phyloP scores from a whole-genome alignment of 495 filamentous ascomycete species.

The Trichocladium uniseriatum region DNA sequence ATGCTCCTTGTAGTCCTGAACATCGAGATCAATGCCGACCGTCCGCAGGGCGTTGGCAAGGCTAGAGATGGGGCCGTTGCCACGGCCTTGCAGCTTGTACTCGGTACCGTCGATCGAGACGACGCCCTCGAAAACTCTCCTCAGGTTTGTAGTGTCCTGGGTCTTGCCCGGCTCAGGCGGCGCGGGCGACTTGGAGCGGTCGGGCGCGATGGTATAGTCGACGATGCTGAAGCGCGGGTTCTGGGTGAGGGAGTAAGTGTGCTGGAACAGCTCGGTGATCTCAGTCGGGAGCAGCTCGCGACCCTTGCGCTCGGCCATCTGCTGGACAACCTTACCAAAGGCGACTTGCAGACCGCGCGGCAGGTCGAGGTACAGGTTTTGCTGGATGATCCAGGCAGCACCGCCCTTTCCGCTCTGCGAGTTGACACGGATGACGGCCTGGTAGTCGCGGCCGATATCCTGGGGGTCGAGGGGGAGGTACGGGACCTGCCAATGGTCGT shows the following conservation, averaged over 20 bases:
- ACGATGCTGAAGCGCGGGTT: slow-evolving; percentile 80
- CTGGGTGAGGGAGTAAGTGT: slow-evolving; percentile 71
- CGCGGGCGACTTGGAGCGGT: slow-evolving; percentile 68
- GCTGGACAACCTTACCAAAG: slow-evolving; percentile 82
- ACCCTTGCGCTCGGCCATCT: slow-evolving; percentile 59
- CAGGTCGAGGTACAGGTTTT: slow-evolving; percentile 80
- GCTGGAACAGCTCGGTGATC: slow-evolving; percentile 77
- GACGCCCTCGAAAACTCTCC: slow-evolving; percentile 79
- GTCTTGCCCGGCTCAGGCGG: slow-evolving; percentile 60
- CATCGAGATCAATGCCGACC: slow-evolving; percentile 85
- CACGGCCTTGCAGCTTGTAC: slow-evolving; percentile 66
- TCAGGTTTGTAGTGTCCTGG: slow-evolving; percentile 64
- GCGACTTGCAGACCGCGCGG: slow-evolving; percentile 88
- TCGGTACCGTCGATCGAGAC: slow-evolving; percentile 75
- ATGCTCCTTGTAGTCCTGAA: slow-evolving; percentile 94
- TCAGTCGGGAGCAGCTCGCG: slow-evolving; percentile 77
- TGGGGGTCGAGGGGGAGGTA: slow-evolving; percentile 90
- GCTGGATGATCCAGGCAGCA: slow-evolving; percentile 88
- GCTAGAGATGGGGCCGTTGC: slow-evolving; percentile 84
- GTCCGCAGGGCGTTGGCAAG: slow-evolving; percentile 71
- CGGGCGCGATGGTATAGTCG: slow-evolving; percentile 85
- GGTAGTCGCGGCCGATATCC: slow-evolving; percentile 92
- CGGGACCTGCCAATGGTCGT: slow-evolving; percentile 61
- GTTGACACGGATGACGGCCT: slow-evolving; percentile 96
- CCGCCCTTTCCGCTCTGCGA: slow-evolving; percentile 94